These are phyloP conservation scores for Metschnikowia orientalis DNA, from an alignment of 805 yeast genomes.

Conservation along the genomic window DNA sequence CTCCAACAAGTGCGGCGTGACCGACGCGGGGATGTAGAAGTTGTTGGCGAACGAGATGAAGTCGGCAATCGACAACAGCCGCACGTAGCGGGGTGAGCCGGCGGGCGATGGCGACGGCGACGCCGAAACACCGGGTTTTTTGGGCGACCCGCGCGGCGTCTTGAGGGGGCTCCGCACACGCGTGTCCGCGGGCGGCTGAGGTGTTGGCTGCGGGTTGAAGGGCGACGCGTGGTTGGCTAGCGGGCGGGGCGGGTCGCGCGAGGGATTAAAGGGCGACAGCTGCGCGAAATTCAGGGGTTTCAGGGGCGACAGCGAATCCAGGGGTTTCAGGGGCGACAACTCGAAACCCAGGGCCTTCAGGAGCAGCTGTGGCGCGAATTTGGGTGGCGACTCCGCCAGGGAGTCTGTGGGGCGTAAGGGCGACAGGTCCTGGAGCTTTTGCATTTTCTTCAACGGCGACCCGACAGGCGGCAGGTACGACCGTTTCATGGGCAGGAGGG, in stretches of 20 bases:
- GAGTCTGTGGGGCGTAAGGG: too few relatives aligned
- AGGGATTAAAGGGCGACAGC: conserved; percentile 13
- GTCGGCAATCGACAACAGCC: conserved; percentile 29
- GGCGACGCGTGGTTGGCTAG: conserved; percentile 13
- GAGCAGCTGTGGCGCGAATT: too few relatives aligned
- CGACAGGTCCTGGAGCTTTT: conserved; percentile 23
- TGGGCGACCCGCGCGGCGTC: conserved; percentile 8
- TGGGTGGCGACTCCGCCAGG: neutral
- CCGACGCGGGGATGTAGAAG: conserved; percentile 55
- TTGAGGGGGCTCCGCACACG: conserved; percentile 20
- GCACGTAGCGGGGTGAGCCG: conserved; percentile 11
- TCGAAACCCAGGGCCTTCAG: too few relatives aligned
- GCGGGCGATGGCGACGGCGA: conserved; percentile 5
- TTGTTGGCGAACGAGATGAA: conserved; percentile 52
- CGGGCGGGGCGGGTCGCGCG: neutral
- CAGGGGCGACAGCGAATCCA: too few relatives aligned
- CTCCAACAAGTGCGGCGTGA: conserved; percentile 47
- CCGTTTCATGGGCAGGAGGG: conserved; percentile 14
- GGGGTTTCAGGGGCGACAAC: too few relatives aligned
- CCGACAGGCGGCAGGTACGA: conserved; percentile 30
- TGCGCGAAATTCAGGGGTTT: conserved; percentile 3
- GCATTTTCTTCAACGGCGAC: conserved; percentile 37
- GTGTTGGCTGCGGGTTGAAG: conserved; percentile 8
- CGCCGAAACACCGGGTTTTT: conserved; percentile 3
- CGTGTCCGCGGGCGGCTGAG: conserved; percentile 6